Conservation (phyloP, 768 basidiomycete genomes). For the Zangia roseola region DNA sequence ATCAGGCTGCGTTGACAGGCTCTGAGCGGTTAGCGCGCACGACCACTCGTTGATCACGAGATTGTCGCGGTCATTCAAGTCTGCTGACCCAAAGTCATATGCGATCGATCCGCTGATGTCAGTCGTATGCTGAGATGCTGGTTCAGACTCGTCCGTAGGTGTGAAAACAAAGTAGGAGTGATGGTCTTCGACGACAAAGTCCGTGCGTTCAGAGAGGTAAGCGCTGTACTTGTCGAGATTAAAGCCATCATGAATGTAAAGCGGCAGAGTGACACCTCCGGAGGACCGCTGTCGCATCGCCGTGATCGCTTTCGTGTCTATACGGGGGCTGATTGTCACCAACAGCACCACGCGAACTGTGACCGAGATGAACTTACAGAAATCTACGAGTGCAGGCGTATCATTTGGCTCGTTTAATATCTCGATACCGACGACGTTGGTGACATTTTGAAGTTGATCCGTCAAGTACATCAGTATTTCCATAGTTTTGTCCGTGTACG, state of each 20-base stretch:
- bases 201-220: conserved; percentile 47
- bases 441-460: conserved; percentile 35
- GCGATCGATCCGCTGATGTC: conserved; percentile 31
- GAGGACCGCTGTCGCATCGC: conserved; percentile 19
- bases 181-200: conserved; percentile 72
- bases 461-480: conserved; percentile 39
- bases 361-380: conserved; percentile 15
- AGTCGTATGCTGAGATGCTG: conserved; percentile 42
- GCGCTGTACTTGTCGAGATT: conserved; percentile 37
- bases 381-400: conserved; percentile 44
- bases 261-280: conserved; percentile 43
- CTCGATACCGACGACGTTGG: conserved; percentile 59
- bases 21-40: conserved; percentile 47
- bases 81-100: conserved; percentile 18
- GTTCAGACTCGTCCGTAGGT: conserved; percentile 45
- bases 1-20: conserved; percentile 48
- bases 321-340: not conserved
- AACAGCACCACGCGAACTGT: too few relatives aligned
- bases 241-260: conserved; percentile 73
- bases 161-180: conserved; percentile 75
- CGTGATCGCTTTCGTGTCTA: conserved; percentile 21
- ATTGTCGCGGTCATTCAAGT: conserved; percentile 36
- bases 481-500: conserved; percentile 40
- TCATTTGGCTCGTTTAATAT: conserved; percentile 56
- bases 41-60: conserved; percentile 54